These are phyloP conservation scores for Gossypium sturtianum DNA, from an alignment of 345 rosid genomes.

Conservation along the genomic window DNA sequence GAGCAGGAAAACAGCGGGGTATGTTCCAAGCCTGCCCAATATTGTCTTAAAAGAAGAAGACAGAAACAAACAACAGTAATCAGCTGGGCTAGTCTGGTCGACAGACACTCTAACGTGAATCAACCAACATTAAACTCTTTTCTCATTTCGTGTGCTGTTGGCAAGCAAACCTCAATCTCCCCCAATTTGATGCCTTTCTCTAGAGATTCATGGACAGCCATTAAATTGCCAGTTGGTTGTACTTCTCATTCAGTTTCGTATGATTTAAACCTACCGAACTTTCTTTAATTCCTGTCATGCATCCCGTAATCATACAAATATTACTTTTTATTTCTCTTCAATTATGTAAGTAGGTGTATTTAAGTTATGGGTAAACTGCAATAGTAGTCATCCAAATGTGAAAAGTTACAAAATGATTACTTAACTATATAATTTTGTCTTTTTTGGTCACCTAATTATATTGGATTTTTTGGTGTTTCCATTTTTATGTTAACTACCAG, in stretches of 20 bases:
- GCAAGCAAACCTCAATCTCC: slow-evolving; percentile 15
- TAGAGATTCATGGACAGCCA: slow-evolving; percentile 18
- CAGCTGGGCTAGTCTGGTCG: slow-evolving; percentile 24
- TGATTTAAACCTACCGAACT: neutral
- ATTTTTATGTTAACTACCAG: too few relatives aligned
- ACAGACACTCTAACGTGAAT: slow-evolving; percentile 42
- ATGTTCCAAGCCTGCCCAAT: neutral
- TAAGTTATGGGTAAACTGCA: too few relatives aligned
- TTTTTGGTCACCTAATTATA: too few relatives aligned
- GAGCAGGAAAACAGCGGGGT: neutral
- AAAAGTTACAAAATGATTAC: too few relatives aligned
- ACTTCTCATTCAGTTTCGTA: neutral
- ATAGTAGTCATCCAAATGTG: too few relatives aligned
- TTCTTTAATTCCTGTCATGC: neutral
- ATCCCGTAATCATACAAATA: neutral
- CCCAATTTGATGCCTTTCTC: neutral
- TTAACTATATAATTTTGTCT: too few relatives aligned
- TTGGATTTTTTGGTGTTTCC: too few relatives aligned
- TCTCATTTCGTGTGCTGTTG: slow-evolving; percentile 6
- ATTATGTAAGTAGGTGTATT: neutral
- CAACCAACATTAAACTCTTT: neutral
- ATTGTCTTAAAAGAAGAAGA: neutral
- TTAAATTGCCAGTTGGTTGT: neutral
- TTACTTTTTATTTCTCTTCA: neutral
- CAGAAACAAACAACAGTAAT: slow-evolving; percentile 19